These are phyloP conservation scores for Phialocephala subalpina DNA, from an alignment of 2,329 filamentous ascomycete genomes.

Conservation along the genomic window DNA sequence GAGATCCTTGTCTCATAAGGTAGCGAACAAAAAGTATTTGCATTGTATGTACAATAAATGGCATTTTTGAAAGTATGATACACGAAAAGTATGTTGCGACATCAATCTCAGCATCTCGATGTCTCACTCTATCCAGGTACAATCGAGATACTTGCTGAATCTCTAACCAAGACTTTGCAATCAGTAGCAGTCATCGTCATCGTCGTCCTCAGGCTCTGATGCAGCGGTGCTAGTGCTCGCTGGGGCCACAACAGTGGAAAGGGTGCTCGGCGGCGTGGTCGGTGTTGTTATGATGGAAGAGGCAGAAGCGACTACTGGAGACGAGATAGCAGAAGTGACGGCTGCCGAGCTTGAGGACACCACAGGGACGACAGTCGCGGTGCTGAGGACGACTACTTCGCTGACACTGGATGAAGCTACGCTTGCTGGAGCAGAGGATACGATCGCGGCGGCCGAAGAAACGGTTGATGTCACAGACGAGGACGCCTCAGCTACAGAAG, in stretches of 20 bases:
- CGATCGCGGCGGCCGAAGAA: background rate
- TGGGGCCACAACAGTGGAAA: background rate
- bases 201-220: conserved; percentile 16
- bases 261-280: conserved; percentile 10
- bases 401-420: no score
- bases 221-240: background rate
- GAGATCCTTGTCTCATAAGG: no score
- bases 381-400: no score
- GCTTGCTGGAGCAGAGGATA: no score
- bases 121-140: background rate
- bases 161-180: background rate
- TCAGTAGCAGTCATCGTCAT: conserved; percentile 18
- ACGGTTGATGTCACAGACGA: conserved; percentile 6
- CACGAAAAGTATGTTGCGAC: background rate
- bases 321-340: conserved; percentile 2
- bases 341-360: no score
- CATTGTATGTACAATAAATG: background rate
- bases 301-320: background rate
- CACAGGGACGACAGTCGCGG: no score
- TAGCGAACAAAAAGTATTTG: no score
- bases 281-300: background rate
- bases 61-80: background rate
- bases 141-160: background rate
- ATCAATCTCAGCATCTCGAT: background rate
- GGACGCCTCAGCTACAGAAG: conserved; percentile 8